Evolutionary conservation across 2,329 filamentous ascomycete species (phyloP).

Genomic region (Trichoderma simmonsii): DNA sequence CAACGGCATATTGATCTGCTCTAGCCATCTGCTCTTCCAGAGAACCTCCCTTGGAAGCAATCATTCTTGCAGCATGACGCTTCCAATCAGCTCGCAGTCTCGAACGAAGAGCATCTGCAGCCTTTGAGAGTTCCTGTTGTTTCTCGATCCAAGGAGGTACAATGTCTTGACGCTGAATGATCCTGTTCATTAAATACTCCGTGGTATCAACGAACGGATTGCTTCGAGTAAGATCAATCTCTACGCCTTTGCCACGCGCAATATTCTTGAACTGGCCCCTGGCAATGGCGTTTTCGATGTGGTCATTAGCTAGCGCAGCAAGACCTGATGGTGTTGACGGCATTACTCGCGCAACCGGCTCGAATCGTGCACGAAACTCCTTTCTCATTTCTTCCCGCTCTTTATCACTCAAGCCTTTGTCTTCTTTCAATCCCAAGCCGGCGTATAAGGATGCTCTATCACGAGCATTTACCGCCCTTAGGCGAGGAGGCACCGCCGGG

Average conservation of each 20-base stretch:
- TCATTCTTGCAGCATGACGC: slow-evolving; percentile 74
- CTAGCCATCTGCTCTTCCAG: slow-evolving; percentile 68
- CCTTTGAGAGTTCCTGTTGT: slow-evolving; percentile 79
- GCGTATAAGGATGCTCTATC: slow-evolving; percentile 56
- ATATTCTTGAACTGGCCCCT: slow-evolving; percentile 86
- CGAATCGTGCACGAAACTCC: slow-evolving; percentile 78
- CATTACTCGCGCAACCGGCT: slow-evolving; percentile 66
- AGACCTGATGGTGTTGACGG: slow-evolving; percentile 77
- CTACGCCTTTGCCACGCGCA: slow-evolving; percentile 72
- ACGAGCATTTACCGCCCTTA: slow-evolving; percentile 51
- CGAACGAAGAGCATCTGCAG: slow-evolving; percentile 66
- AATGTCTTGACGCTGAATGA: slow-evolving; percentile 93
- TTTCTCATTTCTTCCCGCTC: slow-evolving; percentile 70
- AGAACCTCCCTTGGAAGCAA: slow-evolving; percentile 72
- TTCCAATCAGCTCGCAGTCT: slow-evolving; percentile 81
- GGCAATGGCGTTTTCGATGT: slow-evolving; percentile 91
- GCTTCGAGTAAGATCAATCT: slow-evolving; percentile 75
- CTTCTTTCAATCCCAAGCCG: slow-evolving; percentile 43
- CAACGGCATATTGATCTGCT: slow-evolving; percentile 71
- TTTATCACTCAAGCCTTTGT: slow-evolving; percentile 59
- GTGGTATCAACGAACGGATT: slow-evolving; percentile 94
- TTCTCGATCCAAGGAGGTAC: slow-evolving; percentile 99
- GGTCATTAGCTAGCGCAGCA: slow-evolving; percentile 79
- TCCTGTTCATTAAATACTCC: slow-evolving; percentile 97
- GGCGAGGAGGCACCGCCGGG: slow-evolving; percentile 40